Base-by-base conservation (phyloP, 2,329 filamentous ascomycete genomes). In the Iodosphaeria phyllophila region DNA sequence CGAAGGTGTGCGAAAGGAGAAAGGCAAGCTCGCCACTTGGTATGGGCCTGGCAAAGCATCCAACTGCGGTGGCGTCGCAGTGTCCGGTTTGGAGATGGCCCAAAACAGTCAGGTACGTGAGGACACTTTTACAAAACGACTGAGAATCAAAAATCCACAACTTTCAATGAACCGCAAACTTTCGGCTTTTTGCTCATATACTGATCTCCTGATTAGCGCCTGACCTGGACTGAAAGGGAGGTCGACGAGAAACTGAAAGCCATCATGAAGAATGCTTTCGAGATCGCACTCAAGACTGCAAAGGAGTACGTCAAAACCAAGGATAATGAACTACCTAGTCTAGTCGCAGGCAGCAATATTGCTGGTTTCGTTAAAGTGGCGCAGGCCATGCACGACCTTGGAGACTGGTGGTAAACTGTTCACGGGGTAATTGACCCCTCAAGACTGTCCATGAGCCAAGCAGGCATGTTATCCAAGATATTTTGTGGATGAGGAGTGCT, bases 41-140 rank as follows among this genome's bases (percentile, higher is more conserved):
- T 95, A 95, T 54, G 89, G 78, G 11, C 86, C 86, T 25, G 86
- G 82, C 40, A 95, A 95, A 70, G 89, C 89, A 16, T 80, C 86
- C 58, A 95, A 95, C 62, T 83, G 82, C 39, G 89, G 89, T 52
- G 89, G 89, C 64, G 89, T 95, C 29, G 89, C 89, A 29, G 89
- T 98, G 20, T 92, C 83, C 3, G 89, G 89, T 41, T 71, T 98
- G 22, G 89, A 98, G 67, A 98, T 98, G 89, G 84, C 86, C 6
- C 89, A 98, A 70, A 95, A 98, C 70, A 86, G 76, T 36, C 58
- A 51, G 36, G 42, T 45, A 34, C 32, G 37, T 24, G 8, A 8
- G 13, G 15, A 12, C 15, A n/a, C 12, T 21, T 12, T 29, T 12
- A 5, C n/a, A n/a, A n/a, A 19, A 19, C 8, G 11, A 19, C 8